A percentile compares a stretch with the other conserved stretches of the same genome.
Conservation (phyloP, 805 yeast species). For the Zygosaccharomyces pseudorouxii region DNA sequence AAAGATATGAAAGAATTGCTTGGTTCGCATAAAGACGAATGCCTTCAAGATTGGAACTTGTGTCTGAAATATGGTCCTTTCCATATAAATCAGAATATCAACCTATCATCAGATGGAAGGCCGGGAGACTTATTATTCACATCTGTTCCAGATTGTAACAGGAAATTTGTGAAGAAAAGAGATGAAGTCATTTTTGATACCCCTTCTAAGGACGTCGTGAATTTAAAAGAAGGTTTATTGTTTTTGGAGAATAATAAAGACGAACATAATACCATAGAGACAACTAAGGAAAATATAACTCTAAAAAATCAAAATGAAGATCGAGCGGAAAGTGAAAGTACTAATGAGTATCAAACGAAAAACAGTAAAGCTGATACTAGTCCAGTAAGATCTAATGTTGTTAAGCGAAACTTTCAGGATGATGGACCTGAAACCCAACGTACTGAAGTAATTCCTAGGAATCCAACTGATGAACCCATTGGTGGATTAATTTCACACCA, state of each 20-base stretch:
- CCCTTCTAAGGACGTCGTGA: slow-evolving; percentile 21
- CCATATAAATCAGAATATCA: slow-evolving; percentile 17
- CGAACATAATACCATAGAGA: slow-evolving; percentile 15
- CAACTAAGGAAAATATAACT: not conserved
- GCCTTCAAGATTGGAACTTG: slow-evolving; percentile 26
- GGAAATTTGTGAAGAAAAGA: slow-evolving; percentile 20
- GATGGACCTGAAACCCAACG: too few species aligned
- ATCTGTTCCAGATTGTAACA: slow-evolving; percentile 13
- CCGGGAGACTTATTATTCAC: slow-evolving; percentile 25
- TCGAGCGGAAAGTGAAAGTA: not conserved
- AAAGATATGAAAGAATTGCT: slow-evolving; percentile 18
- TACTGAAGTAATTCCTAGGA: too few species aligned
- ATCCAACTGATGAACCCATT: not conserved
- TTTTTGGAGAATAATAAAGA: slow-evolving; percentile 26
- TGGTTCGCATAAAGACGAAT: slow-evolving; percentile 16
- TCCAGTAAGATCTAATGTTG: not conserved
- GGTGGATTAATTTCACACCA: not conserved
- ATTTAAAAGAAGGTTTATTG: slow-evolving; percentile 21
- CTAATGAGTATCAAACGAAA: not conserved
- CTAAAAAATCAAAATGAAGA: not conserved
- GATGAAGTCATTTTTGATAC: slow-evolving; percentile 19
- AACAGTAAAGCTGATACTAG: not conserved
- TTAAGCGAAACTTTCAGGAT: not conserved
- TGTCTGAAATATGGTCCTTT: slow-evolving; percentile 25
- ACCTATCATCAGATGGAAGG: slow-evolving; percentile 19